These are phyloP conservation scores for Solanum hybrid DNA, from an alignment of 305 asterid genomes.

Conservation along the genomic window DNA sequence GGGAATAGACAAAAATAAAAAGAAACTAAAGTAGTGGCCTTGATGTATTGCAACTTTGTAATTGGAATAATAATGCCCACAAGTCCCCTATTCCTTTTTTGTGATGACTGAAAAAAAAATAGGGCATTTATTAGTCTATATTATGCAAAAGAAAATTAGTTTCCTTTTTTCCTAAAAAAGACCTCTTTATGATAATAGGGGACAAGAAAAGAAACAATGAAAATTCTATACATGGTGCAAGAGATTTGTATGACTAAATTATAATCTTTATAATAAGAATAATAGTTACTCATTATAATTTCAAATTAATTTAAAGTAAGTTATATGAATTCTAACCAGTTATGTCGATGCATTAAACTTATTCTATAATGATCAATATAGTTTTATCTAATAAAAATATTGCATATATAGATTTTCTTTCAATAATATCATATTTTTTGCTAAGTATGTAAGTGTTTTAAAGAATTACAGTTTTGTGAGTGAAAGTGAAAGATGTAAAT, in stretches of 20 bases:
- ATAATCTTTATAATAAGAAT: neutral
- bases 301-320: neutral
- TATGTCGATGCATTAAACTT: neutral
- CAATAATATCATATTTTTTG: too few relatives aligned
- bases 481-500: too few relatives aligned
- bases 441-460: neutral
- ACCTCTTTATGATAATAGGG: neutral
- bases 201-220: neutral
- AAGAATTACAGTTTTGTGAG: neutral
- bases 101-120: neutral
- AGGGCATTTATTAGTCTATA: neutral
- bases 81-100: neutral
- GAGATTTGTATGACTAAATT: neutral
- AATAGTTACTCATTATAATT: neutral
- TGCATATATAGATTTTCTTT: neutral
- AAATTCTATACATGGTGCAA: neutral
- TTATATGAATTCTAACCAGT: neutral
- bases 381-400: neutral
- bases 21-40: neutral
- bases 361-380: neutral
- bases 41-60: neutral
- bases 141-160: neutral
- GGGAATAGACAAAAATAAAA: neutral
- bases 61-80: neutral
- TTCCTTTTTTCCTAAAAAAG: neutral